These are phyloP conservation scores for Prinsepia uniflora DNA, from an alignment of 306 rosid genomes.

Conservation along the genomic window DNA sequence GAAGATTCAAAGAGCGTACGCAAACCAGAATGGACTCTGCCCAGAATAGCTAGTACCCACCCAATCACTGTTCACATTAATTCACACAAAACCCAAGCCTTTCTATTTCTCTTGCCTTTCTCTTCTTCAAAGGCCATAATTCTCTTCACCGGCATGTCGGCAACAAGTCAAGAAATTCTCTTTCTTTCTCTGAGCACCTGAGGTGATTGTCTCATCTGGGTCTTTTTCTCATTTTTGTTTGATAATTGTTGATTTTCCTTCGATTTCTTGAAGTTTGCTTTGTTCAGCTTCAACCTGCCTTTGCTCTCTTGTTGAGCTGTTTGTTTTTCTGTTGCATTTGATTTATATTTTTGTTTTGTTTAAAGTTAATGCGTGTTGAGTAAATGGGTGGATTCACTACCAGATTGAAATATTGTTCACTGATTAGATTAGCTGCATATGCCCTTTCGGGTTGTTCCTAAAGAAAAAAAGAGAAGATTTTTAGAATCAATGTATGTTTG, in stretches of 20 bases:
- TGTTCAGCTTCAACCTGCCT: background rate
- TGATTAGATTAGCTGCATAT: constrained; percentile 4
- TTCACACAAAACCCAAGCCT: background rate
- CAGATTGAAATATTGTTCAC: background rate
- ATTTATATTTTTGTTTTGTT: background rate
- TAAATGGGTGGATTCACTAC: background rate
- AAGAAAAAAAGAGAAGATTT: background rate
- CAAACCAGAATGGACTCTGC: background rate
- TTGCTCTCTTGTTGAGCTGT: background rate
- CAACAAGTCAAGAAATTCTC: background rate
- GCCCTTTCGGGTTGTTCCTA: background rate
- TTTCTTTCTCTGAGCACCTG: constrained; percentile 14
- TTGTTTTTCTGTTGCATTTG: background rate
- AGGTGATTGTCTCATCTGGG: constrained; percentile 42
- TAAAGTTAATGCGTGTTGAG: background rate
- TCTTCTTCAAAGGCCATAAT: background rate
- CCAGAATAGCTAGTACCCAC: background rate
- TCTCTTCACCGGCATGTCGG: background rate
- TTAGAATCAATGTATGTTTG: background rate
- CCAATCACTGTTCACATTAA: background rate
- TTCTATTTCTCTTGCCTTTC: background rate
- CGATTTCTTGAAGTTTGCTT: too few species aligned
- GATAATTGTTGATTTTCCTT: background rate
- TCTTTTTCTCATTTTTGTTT: background rate
- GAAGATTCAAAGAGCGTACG: constrained; percentile 1